A percentile compares a stretch with the other conserved stretches of the same genome.
phyloP scores from a whole-genome alignment of 2,329 filamentous ascomycete genomes.

The Salinomyces thailandicus region DNA sequence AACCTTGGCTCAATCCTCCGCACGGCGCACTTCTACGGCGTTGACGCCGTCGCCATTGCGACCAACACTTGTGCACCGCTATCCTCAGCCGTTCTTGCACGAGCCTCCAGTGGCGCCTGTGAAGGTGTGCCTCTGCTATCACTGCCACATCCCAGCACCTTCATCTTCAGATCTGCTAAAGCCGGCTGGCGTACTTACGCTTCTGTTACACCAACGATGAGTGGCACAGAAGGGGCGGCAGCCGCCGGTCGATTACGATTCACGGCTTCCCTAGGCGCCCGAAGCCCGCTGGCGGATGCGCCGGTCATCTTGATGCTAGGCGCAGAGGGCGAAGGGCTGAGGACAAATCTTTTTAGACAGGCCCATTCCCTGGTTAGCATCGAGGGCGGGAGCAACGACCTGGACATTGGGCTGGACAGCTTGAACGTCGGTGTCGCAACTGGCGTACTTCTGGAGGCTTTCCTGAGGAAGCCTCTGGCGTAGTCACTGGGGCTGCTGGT shows the following conservation, averaged over 20 bases:
- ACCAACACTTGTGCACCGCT: conserved; percentile 61
- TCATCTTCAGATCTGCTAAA: conserved; percentile 56
- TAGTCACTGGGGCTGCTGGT: too few relatives aligned
- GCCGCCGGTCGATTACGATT: not conserved
- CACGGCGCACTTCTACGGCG: conserved; percentile 81
- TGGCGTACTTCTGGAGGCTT: conserved; percentile 61
- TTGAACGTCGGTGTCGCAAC: conserved; percentile 88
- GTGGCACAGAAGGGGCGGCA: not conserved
- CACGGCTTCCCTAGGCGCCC: conserved; percentile 9
- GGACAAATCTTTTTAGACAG: conserved; percentile 51
- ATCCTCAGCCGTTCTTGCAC: conserved; percentile 67
- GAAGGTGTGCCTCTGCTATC: conserved; percentile 68
- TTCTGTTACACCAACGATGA: conserved; percentile 43
- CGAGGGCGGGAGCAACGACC: conserved; percentile 3
- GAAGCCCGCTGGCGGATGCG: conserved; percentile 26
- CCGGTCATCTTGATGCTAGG: conserved; percentile 76
- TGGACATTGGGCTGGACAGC: conserved; percentile 61
- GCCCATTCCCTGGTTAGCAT: conserved; percentile 59
- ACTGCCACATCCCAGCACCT: conserved; percentile 55
- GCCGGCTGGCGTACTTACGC: conserved; percentile 79
- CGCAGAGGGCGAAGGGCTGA: conserved; percentile 66
- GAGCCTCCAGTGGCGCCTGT: conserved; percentile 78
- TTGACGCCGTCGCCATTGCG: conserved; percentile 70
- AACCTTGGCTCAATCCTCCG: conserved; percentile 86
- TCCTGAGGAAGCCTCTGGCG: conserved; percentile 35